Base-by-base conservation (phyloP, 2,329 filamentous ascomycete genomes). In the Colletotrichum cuscutae region DNA sequence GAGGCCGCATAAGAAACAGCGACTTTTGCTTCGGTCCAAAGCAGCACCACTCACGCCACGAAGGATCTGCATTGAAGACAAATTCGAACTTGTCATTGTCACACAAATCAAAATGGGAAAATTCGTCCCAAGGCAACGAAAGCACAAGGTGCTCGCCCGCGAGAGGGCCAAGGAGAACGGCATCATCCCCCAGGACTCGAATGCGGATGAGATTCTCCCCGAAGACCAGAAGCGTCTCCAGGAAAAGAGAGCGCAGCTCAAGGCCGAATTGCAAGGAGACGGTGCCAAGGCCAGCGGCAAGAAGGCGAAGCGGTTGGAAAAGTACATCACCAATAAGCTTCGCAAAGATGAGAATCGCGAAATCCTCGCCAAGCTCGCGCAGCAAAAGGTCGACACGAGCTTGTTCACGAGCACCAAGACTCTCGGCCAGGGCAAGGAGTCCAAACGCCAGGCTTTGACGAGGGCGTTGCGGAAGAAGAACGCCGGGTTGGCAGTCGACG, bases 321-420 rank as follows among this genome's bases (percentile, higher is more conserved):
- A 92, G 78, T 92, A 92, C 79, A 91, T 92, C 76, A 95, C 98
- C 78, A 97, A 89, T 71, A 99, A 99, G 87, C 86, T 99, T 58
- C 94, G 92, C 82, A 98, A 97, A 82, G 97, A 99, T 80, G 96
- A 98, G 82, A 97, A 94, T 78, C 87, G 94, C 32, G 93, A 91
- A 69, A 86, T 99, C 35, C 87, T 98, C 77, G 93, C 94, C 79
- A 95, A 97, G 80, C 88, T 99, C 30, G 94, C 94, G 22, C 88
- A 90, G 73, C 88, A 90, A 67, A 95, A 93, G 79, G 89, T 97
- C 76, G 95, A 98, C 80, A 97, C 94, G 1, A 94, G 89, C 74
- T 85, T 95, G 24, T 92, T 97, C 74, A 88, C 91, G 71, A 98
- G 95, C 80, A 94, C 93, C 65, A 94, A 90, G 76, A 90, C 91